Conservation (phyloP, 192 early-diverging fungal species). For the Chytriomyces sp. region DNA sequence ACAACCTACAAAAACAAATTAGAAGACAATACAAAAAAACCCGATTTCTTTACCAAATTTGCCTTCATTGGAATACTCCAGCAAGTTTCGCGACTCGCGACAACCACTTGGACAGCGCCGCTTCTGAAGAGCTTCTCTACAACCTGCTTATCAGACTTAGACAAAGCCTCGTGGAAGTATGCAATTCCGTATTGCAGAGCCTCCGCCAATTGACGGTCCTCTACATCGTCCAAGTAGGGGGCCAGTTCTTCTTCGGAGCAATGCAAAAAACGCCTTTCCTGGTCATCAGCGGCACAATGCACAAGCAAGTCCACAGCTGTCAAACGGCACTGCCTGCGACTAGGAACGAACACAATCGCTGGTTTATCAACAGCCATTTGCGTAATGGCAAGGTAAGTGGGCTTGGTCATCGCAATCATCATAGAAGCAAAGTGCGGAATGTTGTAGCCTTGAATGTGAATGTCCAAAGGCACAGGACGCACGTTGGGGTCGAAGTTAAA, state of each 20-base stretch:
- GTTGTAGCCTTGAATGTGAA: constrained; percentile 90
- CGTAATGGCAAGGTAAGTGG: constrained; percentile 77
- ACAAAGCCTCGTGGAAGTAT: constrained; percentile 90
- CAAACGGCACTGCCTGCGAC: constrained; percentile 81
- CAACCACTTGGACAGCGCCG: constrained; percentile 83
- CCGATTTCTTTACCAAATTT: too few relatives aligned
- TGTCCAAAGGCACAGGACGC: constrained; percentile 91
- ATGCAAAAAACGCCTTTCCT: constrained; percentile 73
- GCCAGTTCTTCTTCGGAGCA: constrained; percentile 66
- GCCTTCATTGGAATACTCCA: constrained; percentile 86
- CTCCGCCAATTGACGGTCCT: constrained; percentile 73
- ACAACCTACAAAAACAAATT: too few relatives aligned
- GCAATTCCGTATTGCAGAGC: constrained; percentile 81
- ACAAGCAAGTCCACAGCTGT: constrained; percentile 87
- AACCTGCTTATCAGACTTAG: constrained; percentile 67
- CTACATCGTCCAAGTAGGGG: constrained; percentile 60
- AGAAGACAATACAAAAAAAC: too few relatives aligned
- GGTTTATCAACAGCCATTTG: constrained; percentile 62
- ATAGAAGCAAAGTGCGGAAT: constrained; percentile 92
- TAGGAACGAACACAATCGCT: constrained; percentile 91
- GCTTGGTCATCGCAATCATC: constrained; percentile 92
- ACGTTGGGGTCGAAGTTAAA: constrained; percentile 96
- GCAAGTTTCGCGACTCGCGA: constrained; percentile 88
- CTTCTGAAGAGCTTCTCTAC: constrained; percentile 75
- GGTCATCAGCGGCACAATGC: constrained; percentile 76